These are phyloP conservation scores for Chlamydomonas schloesseri DNA, from an alignment of 139 green algal species.

Conservation along the genomic window DNA sequence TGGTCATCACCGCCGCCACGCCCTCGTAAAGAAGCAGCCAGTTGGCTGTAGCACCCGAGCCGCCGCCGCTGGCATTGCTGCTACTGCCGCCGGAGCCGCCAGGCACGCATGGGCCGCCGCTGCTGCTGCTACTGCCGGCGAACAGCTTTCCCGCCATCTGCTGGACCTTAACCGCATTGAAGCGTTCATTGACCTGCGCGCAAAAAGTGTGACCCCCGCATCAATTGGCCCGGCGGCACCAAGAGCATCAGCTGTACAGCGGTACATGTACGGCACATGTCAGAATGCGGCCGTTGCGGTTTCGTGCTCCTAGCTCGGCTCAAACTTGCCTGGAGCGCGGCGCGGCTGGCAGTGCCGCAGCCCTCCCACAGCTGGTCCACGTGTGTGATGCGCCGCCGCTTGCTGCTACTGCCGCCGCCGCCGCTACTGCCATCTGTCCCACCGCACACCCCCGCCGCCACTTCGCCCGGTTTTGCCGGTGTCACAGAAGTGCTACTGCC, in stretches of 20 bases:
- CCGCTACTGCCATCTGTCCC: too few relatives aligned
- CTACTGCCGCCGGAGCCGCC: too few relatives aligned
- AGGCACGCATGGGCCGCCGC: too few relatives aligned
- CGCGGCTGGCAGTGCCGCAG: neutral
- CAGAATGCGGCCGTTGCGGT: too few relatives aligned
- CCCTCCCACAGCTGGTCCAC: conserved; percentile 37
- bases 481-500: neutral
- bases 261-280: too few relatives aligned
- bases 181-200: conserved; percentile 22
- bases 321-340: conserved; percentile 13
- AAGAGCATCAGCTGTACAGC: too few relatives aligned
- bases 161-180: conserved; percentile 24
- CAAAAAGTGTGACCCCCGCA: too few relatives aligned
- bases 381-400: neutral
- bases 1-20: conserved; percentile 11
- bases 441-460: too few relatives aligned
- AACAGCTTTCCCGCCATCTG: conserved; percentile 29
- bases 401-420: neutral
- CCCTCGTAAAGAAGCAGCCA: conserved; percentile 26
- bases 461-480: too few relatives aligned
- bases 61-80: neutral
- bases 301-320: too few relatives aligned
- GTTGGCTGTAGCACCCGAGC: neutral
- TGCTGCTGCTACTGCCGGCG: too few relatives aligned
- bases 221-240: too few relatives aligned